These are phyloP conservation scores for Aspergillus clavatus DNA, from an alignment of 2,329 filamentous ascomycete species.

Conservation along the genomic window DNA sequence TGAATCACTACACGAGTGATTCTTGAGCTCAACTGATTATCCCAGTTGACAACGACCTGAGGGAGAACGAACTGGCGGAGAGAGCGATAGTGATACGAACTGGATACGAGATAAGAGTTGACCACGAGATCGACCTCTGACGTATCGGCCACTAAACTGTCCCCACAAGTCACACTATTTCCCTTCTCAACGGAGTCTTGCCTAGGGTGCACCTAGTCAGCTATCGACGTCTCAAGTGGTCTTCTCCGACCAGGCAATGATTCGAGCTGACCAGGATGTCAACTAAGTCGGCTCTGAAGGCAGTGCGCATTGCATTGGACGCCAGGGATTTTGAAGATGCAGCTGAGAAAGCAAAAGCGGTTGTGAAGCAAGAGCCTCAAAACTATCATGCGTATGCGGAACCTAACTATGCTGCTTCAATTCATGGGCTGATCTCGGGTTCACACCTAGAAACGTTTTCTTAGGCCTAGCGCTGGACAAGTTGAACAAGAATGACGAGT, in stretches of 20 bases:
- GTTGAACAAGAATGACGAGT: conserved; percentile 62
- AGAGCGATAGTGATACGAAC: background rate
- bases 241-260: conserved; percentile 12
- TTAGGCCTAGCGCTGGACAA: conserved; percentile 81
- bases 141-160: conserved; percentile 20
- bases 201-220: background rate
- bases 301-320: conserved; percentile 72
- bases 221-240: background rate
- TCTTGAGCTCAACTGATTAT: background rate
- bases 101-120: conserved; percentile 16
- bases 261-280: conserved; percentile 31
- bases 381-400: conserved; percentile 72
- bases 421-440: conserved; percentile 10
- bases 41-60: background rate
- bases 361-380: conserved; percentile 67
- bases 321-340: conserved; percentile 75
- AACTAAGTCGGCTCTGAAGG: conserved; percentile 71
- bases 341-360: conserved; percentile 60
- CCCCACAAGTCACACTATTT: conserved; percentile 15
- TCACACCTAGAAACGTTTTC: conserved; percentile 65
- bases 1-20: background rate
- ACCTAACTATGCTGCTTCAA: conserved; percentile 1
- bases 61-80: background rate
- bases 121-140: conserved; percentile 20
- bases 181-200: conserved; percentile 4